Conservation (phyloP, 805 yeast genomes). For the Yarrowia sp. region DNA sequence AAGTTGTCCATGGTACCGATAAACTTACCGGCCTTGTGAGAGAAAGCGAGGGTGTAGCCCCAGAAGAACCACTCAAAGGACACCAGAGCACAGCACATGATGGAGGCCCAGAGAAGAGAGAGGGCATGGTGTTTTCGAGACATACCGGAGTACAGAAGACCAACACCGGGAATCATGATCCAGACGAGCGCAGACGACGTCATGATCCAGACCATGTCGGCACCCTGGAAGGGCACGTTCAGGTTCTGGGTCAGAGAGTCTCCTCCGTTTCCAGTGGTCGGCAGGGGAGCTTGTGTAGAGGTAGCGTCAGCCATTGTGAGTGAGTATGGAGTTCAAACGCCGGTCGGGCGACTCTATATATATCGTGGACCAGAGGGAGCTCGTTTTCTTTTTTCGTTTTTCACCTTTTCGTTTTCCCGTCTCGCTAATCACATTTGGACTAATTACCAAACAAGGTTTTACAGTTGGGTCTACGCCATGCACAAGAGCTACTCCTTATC, state of each 20-base stretch:
- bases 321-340: background rate
- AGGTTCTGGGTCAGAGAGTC: conserved; percentile 70
- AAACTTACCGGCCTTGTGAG: conserved; percentile 65
- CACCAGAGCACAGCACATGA: conserved; percentile 81
- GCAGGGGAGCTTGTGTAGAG: conserved; percentile 24
- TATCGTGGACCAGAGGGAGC: background rate
- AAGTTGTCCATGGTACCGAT: conserved; percentile 81
- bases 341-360: background rate
- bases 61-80: conserved; percentile 97
- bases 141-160: conserved; percentile 86
- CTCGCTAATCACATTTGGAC: conserved; percentile 11
- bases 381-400: background rate
- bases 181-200: conserved; percentile 44
- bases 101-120: conserved; percentile 87
- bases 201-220: conserved; percentile 76
- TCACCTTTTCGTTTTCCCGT: background rate
- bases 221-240: conserved; percentile 65
- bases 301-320: conserved; percentile 23
- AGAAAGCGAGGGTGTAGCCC: conserved; percentile 91
- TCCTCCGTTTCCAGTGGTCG: conserved; percentile 60
- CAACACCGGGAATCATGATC: conserved; percentile 97
- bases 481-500: conserved; percentile 17
- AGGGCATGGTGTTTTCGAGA: conserved; percentile 95
- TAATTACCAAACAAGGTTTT: background rate
- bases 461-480: background rate